These are phyloP conservation scores for Pleurotus salmoneostramineus DNA, from an alignment of 768 basidiomycete species.

Conservation along the genomic window DNA sequence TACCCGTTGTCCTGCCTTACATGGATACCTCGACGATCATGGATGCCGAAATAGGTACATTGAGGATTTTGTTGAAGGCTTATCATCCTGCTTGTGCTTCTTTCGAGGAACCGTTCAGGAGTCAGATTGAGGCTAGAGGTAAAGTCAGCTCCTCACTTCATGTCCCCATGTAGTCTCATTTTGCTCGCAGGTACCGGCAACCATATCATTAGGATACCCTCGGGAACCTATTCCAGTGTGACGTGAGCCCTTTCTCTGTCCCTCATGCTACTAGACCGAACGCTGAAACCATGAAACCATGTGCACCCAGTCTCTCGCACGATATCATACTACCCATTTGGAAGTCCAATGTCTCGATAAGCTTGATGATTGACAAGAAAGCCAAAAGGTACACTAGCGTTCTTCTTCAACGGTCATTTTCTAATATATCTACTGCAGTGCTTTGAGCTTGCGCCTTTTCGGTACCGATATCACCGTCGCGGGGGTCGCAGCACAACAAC, in stretches of 20 bases:
- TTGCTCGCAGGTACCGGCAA: slow-evolving; percentile 56
- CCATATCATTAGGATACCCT: slow-evolving; percentile 66
- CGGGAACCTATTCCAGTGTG: slow-evolving; percentile 46
- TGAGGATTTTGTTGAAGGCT: slow-evolving; percentile 68
- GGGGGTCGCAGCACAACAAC: slow-evolving; percentile 30
- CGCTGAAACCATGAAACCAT: not conserved
- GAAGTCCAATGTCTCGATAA: slow-evolving; percentile 86
- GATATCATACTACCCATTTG: slow-evolving; percentile 91
- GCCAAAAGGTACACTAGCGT: slow-evolving; percentile 72
- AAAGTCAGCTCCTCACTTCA: slow-evolving; percentile 20
- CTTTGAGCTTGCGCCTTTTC: slow-evolving; percentile 82
- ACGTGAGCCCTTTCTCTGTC: slow-evolving; percentile 20
- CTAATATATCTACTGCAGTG: slow-evolving; percentile 40
- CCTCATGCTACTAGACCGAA: slow-evolving; percentile 3
- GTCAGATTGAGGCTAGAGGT: slow-evolving; percentile 52
- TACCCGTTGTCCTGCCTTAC: slow-evolving; percentile 82
- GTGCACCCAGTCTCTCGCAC: slow-evolving; percentile 53
- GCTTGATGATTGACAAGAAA: slow-evolving; percentile 94
- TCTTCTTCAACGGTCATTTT: not conserved
- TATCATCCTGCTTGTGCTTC: slow-evolving; percentile 75
- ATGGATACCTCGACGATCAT: slow-evolving; percentile 63
- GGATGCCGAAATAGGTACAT: slow-evolving; percentile 45
- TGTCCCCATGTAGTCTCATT: not conserved
- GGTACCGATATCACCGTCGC: slow-evolving; percentile 69
- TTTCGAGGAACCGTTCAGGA: slow-evolving; percentile 59